Evolutionary conservation across 495 filamentous ascomycete species (phyloP).

Genomic region (Neurospora africana): DNA sequence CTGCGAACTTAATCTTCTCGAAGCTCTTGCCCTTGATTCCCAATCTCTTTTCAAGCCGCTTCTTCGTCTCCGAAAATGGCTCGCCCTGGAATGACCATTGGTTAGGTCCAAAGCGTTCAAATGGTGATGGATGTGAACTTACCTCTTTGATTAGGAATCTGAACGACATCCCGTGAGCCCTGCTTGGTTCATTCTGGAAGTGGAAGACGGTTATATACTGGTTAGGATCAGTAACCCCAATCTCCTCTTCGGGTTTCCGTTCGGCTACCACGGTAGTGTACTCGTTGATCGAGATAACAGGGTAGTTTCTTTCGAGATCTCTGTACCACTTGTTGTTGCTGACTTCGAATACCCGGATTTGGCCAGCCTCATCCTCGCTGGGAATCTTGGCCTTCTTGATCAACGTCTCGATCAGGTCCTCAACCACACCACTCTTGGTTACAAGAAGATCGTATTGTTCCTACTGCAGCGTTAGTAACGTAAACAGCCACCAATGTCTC

Average conservation of each 20-base stretch:
- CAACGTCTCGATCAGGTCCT: constrained; percentile 63
- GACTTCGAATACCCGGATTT: constrained; percentile 66
- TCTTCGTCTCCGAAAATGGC: constrained; percentile 79
- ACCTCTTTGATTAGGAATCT: constrained; percentile 79
- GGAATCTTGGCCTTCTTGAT: constrained; percentile 70
- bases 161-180: constrained; percentile 75
- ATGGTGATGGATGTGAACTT: constrained; percentile 20
- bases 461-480: constrained; percentile 30
- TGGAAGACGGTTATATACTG: constrained; percentile 73
- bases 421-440: constrained; percentile 65
- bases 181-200: constrained; percentile 76
- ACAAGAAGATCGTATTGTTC: constrained; percentile 73
- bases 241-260: constrained; percentile 69
- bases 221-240: constrained; percentile 40
- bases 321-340: constrained; percentile 71
- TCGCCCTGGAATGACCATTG: constrained; percentile 50
- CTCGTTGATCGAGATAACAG: constrained; percentile 69
- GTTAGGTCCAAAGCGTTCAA: neutral
- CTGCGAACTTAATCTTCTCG: constrained; percentile 95
- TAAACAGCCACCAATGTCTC: constrained; percentile 59
- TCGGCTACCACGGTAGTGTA: constrained; percentile 75
- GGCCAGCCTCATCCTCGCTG: constrained; percentile 54
- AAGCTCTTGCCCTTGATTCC: constrained; percentile 96
- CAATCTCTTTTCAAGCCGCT: constrained; percentile 77
- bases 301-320: constrained; percentile 51